Percentiles rank a stretch among this genome's conserved stretches.
phyloP scores from a whole-genome alignment of 2,329 filamentous ascomycete genomes.

The Fusarium nygamai region DNA sequence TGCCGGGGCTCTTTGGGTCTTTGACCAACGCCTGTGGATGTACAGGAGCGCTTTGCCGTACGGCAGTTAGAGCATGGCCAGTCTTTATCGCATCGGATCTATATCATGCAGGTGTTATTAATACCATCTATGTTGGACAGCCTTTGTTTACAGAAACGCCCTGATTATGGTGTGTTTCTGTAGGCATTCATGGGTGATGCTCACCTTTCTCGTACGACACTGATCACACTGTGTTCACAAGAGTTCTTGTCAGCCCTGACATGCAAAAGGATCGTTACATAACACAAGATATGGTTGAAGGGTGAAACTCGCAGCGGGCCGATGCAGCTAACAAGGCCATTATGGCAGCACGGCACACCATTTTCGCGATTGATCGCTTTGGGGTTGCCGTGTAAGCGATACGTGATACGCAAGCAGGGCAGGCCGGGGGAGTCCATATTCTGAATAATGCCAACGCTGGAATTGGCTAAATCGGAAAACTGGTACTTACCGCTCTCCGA shows the following conservation, averaged over 20 bases:
- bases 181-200: constrained; percentile 22
- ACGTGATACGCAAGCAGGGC: not conserved
- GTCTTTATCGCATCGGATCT: constrained; percentile 69
- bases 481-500: constrained; percentile 50
- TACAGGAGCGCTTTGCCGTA: constrained; percentile 62
- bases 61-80: constrained; percentile 68
- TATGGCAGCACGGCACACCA: not conserved
- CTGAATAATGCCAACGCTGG: not conserved
- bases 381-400: not conserved
- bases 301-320: not conserved
- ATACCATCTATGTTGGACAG: not conserved
- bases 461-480: constrained; percentile 11
- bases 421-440: not conserved
- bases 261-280: not conserved
- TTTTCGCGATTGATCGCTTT: not conserved
- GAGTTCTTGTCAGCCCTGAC: constrained; percentile 5
- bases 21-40: constrained; percentile 64
- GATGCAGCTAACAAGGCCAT: not conserved
- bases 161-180: constrained; percentile 8
- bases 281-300: not conserved
- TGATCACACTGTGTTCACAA: constrained; percentile 54
- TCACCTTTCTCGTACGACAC: constrained; percentile 55
- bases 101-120: constrained; percentile 31
- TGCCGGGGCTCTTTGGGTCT: constrained; percentile 65
- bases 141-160: not conserved